Percentiles rank a stretch among this genome's conserved stretches.
These are phyloP conservation scores for Fusarium xyrophilum DNA, from an alignment of 2,329 filamentous ascomycete species.

Conservation along the genomic window DNA sequence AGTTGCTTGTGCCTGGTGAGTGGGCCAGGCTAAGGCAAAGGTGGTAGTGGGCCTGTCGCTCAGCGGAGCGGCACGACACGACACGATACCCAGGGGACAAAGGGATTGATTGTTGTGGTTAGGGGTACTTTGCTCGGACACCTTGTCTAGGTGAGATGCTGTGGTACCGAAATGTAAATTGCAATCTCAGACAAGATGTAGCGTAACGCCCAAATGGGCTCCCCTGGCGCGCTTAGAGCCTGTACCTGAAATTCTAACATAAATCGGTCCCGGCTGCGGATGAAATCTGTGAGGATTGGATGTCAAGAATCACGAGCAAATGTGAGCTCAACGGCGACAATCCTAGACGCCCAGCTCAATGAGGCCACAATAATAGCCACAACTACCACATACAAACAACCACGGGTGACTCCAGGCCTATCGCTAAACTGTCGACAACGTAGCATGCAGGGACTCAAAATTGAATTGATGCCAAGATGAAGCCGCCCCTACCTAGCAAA, in stretches of 20 bases:
- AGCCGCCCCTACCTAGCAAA: neutral
- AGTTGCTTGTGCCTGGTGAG: slow-evolving; percentile 19
- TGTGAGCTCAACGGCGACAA: neutral
- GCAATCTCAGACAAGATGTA: slow-evolving; percentile 7
- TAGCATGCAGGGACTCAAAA: slow-evolving; percentile 6
- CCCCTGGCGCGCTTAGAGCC: slow-evolving; percentile 14
- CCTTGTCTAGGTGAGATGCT: slow-evolving; percentile 6
- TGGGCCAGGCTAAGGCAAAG: slow-evolving; percentile 1
- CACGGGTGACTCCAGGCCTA: neutral
- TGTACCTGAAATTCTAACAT: slow-evolving; percentile 28
- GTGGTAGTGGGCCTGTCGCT: slow-evolving; percentile 2
- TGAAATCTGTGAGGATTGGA: slow-evolving; percentile 13
- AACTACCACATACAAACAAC: neutral
- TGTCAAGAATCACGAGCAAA: neutral
- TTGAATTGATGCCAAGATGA: slow-evolving; percentile 18
- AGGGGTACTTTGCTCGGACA: neutral
- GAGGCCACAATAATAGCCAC: slow-evolving; percentile 3
- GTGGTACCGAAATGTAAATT: slow-evolving; percentile 17
- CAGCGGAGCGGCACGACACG: slow-evolving; percentile 14
- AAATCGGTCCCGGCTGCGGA: neutral
- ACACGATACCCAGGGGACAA: slow-evolving; percentile 1
- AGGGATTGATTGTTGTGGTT: slow-evolving; percentile 17
- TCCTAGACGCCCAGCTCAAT: slow-evolving; percentile 13
- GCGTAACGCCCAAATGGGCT: slow-evolving; percentile 19
- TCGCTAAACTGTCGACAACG: neutral